These are phyloP conservation scores for Cyathus striatus DNA, from an alignment of 768 basidiomycete genomes.

Conservation along the genomic window DNA sequence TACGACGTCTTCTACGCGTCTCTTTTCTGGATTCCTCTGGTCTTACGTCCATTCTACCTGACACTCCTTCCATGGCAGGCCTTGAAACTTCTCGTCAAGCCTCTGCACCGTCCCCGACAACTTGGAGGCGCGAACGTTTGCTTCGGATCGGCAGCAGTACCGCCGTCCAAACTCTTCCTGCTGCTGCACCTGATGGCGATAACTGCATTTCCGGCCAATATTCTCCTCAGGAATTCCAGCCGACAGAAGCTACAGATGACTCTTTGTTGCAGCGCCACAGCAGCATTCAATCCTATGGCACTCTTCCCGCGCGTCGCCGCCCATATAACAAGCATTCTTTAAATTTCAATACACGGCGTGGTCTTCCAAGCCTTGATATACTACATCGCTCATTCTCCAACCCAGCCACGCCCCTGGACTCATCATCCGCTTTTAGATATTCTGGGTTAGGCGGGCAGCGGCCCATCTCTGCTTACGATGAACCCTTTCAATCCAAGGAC, in stretches of 20 bases:
- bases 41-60: too few relatives aligned
- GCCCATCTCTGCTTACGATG: conserved; percentile 74
- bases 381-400: conserved; percentile 28
- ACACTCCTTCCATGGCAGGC: too few relatives aligned
- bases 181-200: not conserved
- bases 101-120: conserved; percentile 53
- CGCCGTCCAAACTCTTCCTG: conserved; percentile 10
- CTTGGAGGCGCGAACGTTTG: conserved; percentile 58
- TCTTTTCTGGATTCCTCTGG: too few relatives aligned
- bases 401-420: conserved; percentile 28
- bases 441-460: conserved; percentile 43
- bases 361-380: conserved; percentile 25
- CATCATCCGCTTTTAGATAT: conserved; percentile 30
- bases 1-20: too few relatives aligned
- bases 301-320: conserved; percentile 31
- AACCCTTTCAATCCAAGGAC: conserved; percentile 30
- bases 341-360: conserved; percentile 26
- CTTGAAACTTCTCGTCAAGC: too few relatives aligned
- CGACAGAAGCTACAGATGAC: too few relatives aligned
- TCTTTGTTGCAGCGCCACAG: conserved; percentile 25
- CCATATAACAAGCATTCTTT: conserved; percentile 19
- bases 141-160: conserved; percentile 44
- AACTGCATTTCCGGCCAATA: too few relatives aligned
- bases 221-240: too few relatives aligned
- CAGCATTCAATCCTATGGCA: conserved; percentile 49